Conservation (phyloP, 2,329 filamentous ascomycete genomes). For the Tolypocladium pustulatum region DNA sequence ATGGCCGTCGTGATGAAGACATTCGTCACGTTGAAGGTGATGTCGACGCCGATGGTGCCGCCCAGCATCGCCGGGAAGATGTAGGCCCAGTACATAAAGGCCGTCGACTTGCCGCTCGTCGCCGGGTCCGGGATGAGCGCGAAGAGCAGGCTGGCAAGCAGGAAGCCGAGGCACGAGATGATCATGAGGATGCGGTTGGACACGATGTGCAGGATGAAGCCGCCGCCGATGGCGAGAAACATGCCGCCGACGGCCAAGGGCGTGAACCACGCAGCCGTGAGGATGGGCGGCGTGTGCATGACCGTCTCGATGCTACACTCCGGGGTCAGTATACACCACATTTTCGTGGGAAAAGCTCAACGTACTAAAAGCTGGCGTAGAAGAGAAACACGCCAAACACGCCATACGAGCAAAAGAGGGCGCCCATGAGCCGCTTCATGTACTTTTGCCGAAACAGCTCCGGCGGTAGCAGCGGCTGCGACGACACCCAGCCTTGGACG, state of each 20-base stretch:
- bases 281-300: constrained; percentile 47
- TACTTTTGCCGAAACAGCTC: constrained; percentile 60
- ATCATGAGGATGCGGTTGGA: constrained; percentile 52
- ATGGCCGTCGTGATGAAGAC: constrained; percentile 68
- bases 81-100: constrained; percentile 55
- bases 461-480: constrained; percentile 57
- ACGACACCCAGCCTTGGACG: constrained; percentile 60
- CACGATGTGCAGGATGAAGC: constrained; percentile 56
- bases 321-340: background rate
- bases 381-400: constrained; percentile 58
- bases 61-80: constrained; percentile 62
- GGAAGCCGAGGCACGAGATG: constrained; percentile 48
- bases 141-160: constrained; percentile 50
- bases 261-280: constrained; percentile 57
- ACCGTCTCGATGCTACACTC: constrained; percentile 45
- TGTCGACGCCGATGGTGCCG: constrained; percentile 63
- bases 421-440: constrained; percentile 52
- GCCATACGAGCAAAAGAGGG: constrained; percentile 58
- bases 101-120: constrained; percentile 21
- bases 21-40: constrained; percentile 65
- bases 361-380: constrained; percentile 59
- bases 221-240: constrained; percentile 50
- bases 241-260: constrained; percentile 61
- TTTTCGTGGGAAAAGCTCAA: constrained; percentile 1
- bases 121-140: constrained; percentile 48